Evolutionary conservation across 2,329 filamentous ascomycete genomes (phyloP).

Genomic region (Alternaria sp.): DNA sequence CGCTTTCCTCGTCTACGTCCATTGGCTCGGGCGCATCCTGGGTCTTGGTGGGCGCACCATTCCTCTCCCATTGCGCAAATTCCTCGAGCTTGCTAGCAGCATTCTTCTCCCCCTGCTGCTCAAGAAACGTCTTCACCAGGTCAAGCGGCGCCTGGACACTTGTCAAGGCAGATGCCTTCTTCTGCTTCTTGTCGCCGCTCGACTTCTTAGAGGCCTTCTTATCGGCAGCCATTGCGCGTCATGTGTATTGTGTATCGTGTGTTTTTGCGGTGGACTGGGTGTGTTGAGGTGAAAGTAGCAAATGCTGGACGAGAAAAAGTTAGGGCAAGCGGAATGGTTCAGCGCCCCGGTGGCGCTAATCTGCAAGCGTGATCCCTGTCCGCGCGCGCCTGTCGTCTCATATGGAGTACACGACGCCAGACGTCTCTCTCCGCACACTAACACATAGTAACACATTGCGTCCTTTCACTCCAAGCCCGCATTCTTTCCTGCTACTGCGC

Average conservation of each 20-base stretch:
- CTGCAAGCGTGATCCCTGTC: constrained; percentile 21
- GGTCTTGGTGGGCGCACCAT: constrained; percentile 13
- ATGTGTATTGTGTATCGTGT: constrained; percentile 14
- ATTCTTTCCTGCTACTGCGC: constrained; percentile 11
- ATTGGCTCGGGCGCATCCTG: constrained; percentile 38
- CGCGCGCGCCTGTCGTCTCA: constrained; percentile 31
- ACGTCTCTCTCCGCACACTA: constrained; percentile 29
- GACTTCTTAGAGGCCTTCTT: constrained; percentile 30
- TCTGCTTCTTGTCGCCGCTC: constrained; percentile 32
- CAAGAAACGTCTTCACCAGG: constrained; percentile 48
- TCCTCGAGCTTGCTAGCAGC: constrained; percentile 41
- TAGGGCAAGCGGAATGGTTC: constrained; percentile 26
- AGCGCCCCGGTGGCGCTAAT: constrained; percentile 28
- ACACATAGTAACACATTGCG: constrained; percentile 23
- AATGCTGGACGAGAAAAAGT: constrained; percentile 32
- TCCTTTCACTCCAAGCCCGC: constrained; percentile 19
- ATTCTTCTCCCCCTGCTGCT: constrained; percentile 45
- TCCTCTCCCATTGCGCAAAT: constrained; percentile 45
- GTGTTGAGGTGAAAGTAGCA: constrained; percentile 16
- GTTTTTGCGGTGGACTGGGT: background rate
- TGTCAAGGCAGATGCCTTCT: constrained; percentile 14
- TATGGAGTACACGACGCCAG: constrained; percentile 31
- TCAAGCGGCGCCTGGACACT: constrained; percentile 33
- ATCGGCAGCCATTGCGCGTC: constrained; percentile 36
- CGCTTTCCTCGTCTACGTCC: constrained; percentile 42